Evolutionary conservation across 257 asterid species (phyloP).

Genomic region (Buddleja alternifolia): DNA sequence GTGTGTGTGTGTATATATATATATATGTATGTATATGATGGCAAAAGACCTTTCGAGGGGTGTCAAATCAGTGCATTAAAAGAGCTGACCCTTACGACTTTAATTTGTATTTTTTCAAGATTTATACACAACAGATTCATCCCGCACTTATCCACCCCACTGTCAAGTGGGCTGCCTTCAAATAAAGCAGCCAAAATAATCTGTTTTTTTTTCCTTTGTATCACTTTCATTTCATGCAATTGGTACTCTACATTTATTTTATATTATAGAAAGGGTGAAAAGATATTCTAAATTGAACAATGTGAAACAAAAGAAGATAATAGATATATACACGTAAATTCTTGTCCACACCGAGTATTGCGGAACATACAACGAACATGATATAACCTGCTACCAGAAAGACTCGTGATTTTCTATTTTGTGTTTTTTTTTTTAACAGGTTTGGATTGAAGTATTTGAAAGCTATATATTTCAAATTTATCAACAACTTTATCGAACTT

Average conservation of each 20-base stretch:
- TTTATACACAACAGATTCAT: not conserved
- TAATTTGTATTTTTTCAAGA: not conserved
- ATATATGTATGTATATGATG: not conserved
- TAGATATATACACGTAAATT: too few species aligned
- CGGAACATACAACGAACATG: too few species aligned
- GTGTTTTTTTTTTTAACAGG: too few species aligned
- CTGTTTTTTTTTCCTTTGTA: not conserved
- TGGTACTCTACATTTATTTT: not conserved
- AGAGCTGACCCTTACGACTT: not conserved
- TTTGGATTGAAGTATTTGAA: too few species aligned
- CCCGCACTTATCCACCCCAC: not conserved
- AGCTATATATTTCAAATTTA: too few species aligned
- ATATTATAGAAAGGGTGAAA: not conserved
- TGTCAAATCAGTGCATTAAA: constrained; percentile 7
- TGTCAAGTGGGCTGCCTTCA: not conserved
- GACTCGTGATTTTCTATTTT: too few species aligned
- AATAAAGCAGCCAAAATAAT: not conserved
- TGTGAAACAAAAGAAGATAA: not conserved
- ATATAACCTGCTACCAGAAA: too few species aligned
- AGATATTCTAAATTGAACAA: not conserved
- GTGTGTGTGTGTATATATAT: not conserved
- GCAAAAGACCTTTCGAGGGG: not conserved
- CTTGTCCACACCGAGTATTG: too few species aligned
- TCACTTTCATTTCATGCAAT: not conserved
- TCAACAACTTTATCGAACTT: too few species aligned